phyloP scores from a whole-genome alignment of 2,329 filamentous ascomycete genomes.

The Phaeosphaeriaceae sp. region DNA sequence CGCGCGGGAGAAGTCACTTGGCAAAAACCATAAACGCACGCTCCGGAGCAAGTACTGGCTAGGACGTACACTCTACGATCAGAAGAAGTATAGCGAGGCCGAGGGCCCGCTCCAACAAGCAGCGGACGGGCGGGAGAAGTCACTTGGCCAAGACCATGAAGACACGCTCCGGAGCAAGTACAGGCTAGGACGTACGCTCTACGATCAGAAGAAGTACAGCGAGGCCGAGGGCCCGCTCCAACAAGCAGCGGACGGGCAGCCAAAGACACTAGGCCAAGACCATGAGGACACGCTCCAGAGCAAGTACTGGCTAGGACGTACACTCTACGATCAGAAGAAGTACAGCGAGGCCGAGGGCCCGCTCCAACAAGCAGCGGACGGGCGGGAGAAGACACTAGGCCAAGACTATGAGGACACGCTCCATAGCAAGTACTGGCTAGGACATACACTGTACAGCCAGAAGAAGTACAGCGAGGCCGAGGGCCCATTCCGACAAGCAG shows the following conservation, averaged over 20 bases:
- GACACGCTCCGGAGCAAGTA: constrained; percentile 6
- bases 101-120: constrained; percentile 4
- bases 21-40: constrained; percentile 1
- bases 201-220: constrained; percentile 6
- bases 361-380: constrained; percentile 1
- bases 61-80: background rate
- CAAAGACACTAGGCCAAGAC: background rate
- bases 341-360: constrained; percentile 7
- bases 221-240: constrained; percentile 4
- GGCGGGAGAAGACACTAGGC: constrained; percentile 1
- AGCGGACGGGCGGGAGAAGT: background rate
- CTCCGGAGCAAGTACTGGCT: constrained; percentile 3
- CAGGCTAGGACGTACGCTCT: background rate
- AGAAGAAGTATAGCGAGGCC: constrained; percentile 8
- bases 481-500: background rate
- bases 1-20: constrained; percentile 1
- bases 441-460: constrained; percentile 1
- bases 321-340: constrained; percentile 1
- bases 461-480: constrained; percentile 2
- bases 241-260: background rate
- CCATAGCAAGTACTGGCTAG: background rate
- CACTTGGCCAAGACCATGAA: constrained; percentile 1
- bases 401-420: constrained; percentile 4
- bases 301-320: background rate
- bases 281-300: constrained; percentile 3